A percentile compares a stretch with the other conserved stretches of the same genome.
phyloP scores from a whole-genome alignment of 2,329 filamentous ascomycete species.

The Fusarium keratoplasticum region DNA sequence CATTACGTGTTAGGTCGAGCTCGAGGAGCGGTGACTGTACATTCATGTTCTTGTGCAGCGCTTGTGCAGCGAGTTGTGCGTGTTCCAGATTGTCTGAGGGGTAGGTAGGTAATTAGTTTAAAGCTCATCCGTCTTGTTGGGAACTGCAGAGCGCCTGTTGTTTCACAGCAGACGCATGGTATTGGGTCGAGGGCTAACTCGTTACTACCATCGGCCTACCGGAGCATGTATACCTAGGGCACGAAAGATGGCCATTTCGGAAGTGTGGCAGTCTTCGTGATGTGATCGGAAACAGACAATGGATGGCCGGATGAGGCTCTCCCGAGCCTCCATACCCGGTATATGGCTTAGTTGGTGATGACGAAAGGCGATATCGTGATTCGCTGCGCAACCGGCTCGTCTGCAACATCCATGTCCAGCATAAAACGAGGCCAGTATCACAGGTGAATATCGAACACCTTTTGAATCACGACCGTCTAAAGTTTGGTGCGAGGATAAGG shows the following conservation, averaged over 20 bases:
- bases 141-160: not conserved
- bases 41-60: not conserved
- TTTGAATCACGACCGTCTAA: not conserved
- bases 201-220: not conserved
- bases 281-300: not conserved
- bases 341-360: constrained; percentile 18
- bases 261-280: not conserved
- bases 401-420: not conserved
- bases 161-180: constrained; percentile 1
- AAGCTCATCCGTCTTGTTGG: not conserved
- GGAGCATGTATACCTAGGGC: not conserved
- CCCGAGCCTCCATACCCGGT: not conserved
- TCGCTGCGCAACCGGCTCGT: constrained; percentile 20
- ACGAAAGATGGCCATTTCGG: not conserved
- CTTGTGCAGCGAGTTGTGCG: not conserved
- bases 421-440: not conserved
- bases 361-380: constrained; percentile 37
- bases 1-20: not conserved
- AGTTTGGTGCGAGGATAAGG: not conserved
- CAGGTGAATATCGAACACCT: not conserved
- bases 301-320: not conserved
- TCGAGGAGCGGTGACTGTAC: not conserved
- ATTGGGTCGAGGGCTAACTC: not conserved
- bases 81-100: not conserved
- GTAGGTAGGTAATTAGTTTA: not conserved